These are phyloP conservation scores for Lepidium didymum DNA, from an alignment of 345 rosid genomes.

Conservation along the genomic window DNA sequence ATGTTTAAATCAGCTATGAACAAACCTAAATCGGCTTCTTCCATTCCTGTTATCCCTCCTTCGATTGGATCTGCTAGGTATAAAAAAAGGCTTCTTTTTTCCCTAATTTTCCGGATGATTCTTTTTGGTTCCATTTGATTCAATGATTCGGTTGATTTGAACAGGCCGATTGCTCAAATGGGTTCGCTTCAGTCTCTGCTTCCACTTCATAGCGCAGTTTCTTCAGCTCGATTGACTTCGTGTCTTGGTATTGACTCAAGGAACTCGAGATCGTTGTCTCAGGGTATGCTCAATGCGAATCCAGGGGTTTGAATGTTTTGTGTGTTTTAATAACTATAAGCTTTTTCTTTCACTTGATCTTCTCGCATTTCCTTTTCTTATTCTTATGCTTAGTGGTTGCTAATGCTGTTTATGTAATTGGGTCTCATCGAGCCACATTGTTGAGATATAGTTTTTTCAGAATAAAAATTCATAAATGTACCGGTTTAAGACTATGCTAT, in stretches of 20 bases:
- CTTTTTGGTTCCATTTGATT: conserved; percentile 12
- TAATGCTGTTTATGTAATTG: background rate
- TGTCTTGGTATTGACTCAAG: conserved; percentile 66
- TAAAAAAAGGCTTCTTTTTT: background rate
- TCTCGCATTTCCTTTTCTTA: background rate
- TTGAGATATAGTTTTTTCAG: background rate
- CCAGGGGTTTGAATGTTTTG: conserved; percentile 68
- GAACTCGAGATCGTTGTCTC: conserved; percentile 75
- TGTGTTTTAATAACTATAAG: conserved; percentile 39
- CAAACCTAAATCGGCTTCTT: conserved; percentile 35
- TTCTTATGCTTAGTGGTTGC: background rate
- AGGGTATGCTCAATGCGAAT: conserved; percentile 82
- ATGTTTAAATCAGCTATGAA: conserved; percentile 38
- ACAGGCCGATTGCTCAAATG: conserved; percentile 50
- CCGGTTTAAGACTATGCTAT: too few species aligned
- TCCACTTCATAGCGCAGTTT: conserved; percentile 60
- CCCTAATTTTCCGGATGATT: background rate
- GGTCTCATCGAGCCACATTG: background rate
- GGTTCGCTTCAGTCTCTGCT: conserved; percentile 66
- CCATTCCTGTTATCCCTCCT: conserved; percentile 27
- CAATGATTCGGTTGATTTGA: background rate
- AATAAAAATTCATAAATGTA: background rate
- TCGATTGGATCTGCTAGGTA: conserved; percentile 42
- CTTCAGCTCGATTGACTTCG: conserved; percentile 73
- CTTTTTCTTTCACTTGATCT: background rate